A percentile compares a stretch with the other conserved stretches of the same genome.
phyloP scores from a whole-genome alignment of 192 early-diverging fungal species.

The Podila horticola region DNA sequence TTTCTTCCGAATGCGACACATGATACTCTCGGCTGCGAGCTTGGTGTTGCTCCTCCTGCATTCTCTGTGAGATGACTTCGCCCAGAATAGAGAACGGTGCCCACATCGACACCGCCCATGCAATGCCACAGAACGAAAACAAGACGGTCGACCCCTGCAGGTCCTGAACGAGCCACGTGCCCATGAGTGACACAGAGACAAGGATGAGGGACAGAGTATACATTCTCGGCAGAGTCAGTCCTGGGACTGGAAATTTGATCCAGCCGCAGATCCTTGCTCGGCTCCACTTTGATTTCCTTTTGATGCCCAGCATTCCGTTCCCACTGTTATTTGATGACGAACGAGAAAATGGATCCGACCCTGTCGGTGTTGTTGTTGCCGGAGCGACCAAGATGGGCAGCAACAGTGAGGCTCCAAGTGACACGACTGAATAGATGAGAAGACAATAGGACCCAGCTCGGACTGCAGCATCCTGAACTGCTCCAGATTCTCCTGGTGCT shows the following conservation, averaged over 20 bases:
- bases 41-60: slow-evolving; percentile 41
- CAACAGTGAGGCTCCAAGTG: slow-evolving; percentile 64
- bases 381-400: slow-evolving; percentile 56
- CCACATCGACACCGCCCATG: slow-evolving; percentile 93
- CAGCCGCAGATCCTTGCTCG: slow-evolving; percentile 12
- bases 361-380: slow-evolving; percentile 1
- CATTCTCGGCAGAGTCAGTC: slow-evolving; percentile 58
- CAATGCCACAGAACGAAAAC: slow-evolving; percentile 79
- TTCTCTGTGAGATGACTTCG: slow-evolving; percentile 67
- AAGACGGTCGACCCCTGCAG: slow-evolving; percentile 70
- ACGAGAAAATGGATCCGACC: slow-evolving; percentile 24
- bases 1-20: neutral
- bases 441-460: slow-evolving; percentile 90
- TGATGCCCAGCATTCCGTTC: neutral
- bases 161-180: slow-evolving; percentile 66
- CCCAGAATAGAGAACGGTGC: slow-evolving; percentile 93
- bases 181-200: slow-evolving; percentile 76
- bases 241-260: slow-evolving; percentile 30
- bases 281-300: neutral
- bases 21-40: neutral
- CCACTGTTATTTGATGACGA: neutral
- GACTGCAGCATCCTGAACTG: slow-evolving; percentile 65
- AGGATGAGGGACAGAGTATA: slow-evolving; percentile 80
- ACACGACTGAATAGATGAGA: slow-evolving; percentile 83
- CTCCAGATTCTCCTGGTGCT: slow-evolving; percentile 8